Base-by-base conservation (phyloP, 805 yeast genomes). In the Starmerella roubikii region DNA sequence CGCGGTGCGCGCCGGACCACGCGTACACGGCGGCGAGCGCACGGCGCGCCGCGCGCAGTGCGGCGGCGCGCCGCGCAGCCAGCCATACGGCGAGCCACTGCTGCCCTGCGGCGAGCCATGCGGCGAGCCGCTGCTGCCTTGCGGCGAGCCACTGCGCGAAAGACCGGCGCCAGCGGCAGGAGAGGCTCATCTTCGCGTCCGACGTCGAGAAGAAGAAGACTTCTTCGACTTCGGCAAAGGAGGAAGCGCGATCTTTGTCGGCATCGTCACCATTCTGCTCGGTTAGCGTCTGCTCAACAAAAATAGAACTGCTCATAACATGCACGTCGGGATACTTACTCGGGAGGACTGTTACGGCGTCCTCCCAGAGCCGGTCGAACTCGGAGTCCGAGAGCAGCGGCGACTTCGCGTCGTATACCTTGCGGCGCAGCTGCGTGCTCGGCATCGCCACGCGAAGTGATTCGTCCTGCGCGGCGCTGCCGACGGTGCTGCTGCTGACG, bases 221-320 rank as follows among this genome's bases (percentile, higher is more conserved):
- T 32, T 34, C 38, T 41, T 9, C n/a, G 17, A 13, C 27, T 16
- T 24, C 28, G 29, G 35, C 4, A 20, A 27, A 15, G 47, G 38
- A 24, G 43, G 23, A 15, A 31, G 45, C 37, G 38, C 30, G 34
- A 18, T 24, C 25, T 13, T 22, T 29, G 31, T 5, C 21, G 44
- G 44, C 24, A 39, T 13, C 30, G 44, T 32, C 17, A 30, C 21
- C 20, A 25, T n/a, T n/a, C n/a, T n/a, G n/a, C n/a, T n/a, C n/a
- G 27, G 46, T 41, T 35, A 32, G 40, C 36, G 22, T 21, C 38
- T 34, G 41, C 46, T 41, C 21, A 21, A 19, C 39, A 50, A 56
- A 55, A 53, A 37, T 69, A n/a, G 76, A 82, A 69, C 75, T 81
- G 81, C 91, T 77, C 71, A 79, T 78, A 61, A 69, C 73, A 55